A percentile compares a stretch with the other conserved stretches of the same genome.
These are phyloP conservation scores for Arthonia radiata DNA, from an alignment of 495 filamentous ascomycete genomes.

Conservation along the genomic window DNA sequence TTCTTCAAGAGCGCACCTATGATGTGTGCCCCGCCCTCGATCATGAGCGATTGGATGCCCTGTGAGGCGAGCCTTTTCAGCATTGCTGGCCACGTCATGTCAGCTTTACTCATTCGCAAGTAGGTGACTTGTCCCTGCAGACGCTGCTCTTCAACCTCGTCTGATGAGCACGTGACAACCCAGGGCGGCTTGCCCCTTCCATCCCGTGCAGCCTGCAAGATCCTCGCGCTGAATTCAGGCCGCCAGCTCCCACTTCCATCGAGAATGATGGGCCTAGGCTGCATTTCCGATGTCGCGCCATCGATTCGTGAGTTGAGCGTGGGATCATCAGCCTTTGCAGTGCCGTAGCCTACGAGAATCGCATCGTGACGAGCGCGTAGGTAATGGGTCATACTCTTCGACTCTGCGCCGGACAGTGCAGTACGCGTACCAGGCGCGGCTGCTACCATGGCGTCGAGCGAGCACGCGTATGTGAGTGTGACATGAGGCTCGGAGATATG, in stretches of 20 bases:
- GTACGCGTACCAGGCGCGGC: constrained; percentile 53
- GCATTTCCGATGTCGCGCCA: constrained; percentile 26
- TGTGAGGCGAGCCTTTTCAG: constrained; percentile 28
- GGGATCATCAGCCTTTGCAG: constrained; percentile 65
- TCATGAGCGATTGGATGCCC: constrained; percentile 57
- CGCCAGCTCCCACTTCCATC: constrained; percentile 52
- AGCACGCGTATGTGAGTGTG: constrained; percentile 76
- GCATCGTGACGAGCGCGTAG: constrained; percentile 61
- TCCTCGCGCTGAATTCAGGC: constrained; percentile 28
- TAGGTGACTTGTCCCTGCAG: constrained; percentile 24
- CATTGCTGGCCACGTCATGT: constrained; percentile 31
- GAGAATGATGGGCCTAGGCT: constrained; percentile 57
- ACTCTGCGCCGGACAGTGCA: constrained; percentile 48
- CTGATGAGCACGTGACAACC: constrained; percentile 29
- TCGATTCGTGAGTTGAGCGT: constrained; percentile 53
- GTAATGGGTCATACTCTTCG: constrained; percentile 81
- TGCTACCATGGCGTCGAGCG: constrained; percentile 58
- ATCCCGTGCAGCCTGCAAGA: constrained; percentile 35
- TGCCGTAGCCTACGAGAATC: constrained; percentile 65
- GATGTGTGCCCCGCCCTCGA: constrained; percentile 61
- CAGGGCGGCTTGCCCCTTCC: constrained; percentile 48
- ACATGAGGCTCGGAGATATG: constrained; percentile 12
- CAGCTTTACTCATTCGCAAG: too few species aligned
- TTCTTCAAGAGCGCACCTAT: constrained; percentile 53
- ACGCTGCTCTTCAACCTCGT: constrained; percentile 10